A percentile compares a stretch with the other conserved stretches of the same genome.
Evolutionary conservation across 116 monocot species (phyloP).

Genomic region (Dioscorea cayenensis): DNA sequence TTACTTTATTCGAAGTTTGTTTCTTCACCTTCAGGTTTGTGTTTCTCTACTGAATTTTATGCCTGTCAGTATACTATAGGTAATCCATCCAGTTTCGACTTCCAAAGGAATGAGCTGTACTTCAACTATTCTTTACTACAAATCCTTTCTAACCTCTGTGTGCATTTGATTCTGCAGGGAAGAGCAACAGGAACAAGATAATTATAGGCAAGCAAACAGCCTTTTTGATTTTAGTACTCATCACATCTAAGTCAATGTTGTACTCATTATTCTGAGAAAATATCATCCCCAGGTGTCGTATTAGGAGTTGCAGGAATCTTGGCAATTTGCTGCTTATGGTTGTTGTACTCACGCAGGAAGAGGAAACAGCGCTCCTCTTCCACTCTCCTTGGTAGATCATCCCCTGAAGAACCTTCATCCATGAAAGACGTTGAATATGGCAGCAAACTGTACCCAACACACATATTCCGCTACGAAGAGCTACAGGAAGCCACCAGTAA

Average conservation of each 20-base stretch:
- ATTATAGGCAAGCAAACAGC: not conserved
- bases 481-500: conserved; percentile 9
- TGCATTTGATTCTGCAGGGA: not conserved
- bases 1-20: not conserved
- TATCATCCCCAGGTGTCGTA: not conserved
- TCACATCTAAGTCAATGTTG: not conserved
- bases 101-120: not conserved
- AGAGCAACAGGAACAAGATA: not conserved
- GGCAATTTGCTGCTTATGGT: not conserved
- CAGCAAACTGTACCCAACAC: not conserved
- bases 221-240: not conserved
- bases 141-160: not conserved
- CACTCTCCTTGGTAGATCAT: not conserved
- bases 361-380: not conserved
- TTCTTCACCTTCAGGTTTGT: not conserved
- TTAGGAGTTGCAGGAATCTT: not conserved
- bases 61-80: not conserved
- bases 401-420: not conserved
- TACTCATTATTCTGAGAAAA: not conserved
- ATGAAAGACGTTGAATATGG: conserved; percentile 7
- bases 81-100: not conserved
- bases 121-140: not conserved
- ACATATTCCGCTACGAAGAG: conserved; percentile 4
- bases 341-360: not conserved
- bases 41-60: not conserved